Evolutionary conservation across 192 early-diverging fungal species (phyloP).

Genomic region (Coemansia sp.): DNA sequence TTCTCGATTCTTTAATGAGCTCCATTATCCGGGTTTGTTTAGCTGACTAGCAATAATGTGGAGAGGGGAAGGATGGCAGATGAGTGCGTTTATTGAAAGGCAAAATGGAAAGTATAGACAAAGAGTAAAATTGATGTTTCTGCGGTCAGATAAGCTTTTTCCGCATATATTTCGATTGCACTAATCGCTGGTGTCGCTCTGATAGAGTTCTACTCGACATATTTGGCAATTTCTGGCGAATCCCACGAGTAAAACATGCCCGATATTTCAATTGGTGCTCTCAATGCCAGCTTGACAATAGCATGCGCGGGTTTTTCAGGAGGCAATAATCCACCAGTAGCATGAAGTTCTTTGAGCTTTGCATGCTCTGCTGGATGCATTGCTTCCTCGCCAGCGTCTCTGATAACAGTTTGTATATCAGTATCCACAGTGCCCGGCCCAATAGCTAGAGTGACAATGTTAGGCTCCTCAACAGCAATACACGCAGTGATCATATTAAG

Average conservation of each 20-base stretch:
- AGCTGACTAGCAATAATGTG: slow-evolving; percentile 5
- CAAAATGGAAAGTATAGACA: not conserved
- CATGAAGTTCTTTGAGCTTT: slow-evolving; percentile 59
- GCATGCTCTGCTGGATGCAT: slow-evolving; percentile 61
- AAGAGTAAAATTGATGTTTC: not conserved
- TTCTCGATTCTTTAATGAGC: not conserved
- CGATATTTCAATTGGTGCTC: slow-evolving; percentile 58
- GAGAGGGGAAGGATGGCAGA: not conserved
- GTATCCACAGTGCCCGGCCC: slow-evolving; percentile 89
- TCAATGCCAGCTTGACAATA: slow-evolving; percentile 68
- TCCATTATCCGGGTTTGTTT: not conserved
- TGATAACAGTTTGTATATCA: slow-evolving; percentile 76
- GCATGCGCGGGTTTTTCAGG: slow-evolving; percentile 67
- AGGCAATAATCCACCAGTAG: slow-evolving; percentile 57
- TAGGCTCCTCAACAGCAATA: slow-evolving; percentile 73
- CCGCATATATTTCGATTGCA: too few relatives aligned
- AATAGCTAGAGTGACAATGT: slow-evolving; percentile 65
- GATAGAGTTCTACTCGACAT: not conserved
- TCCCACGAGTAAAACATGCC: slow-evolving; percentile 75
- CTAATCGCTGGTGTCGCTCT: too few relatives aligned
- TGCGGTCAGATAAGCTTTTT: not conserved
- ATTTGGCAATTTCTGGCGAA: slow-evolving; percentile 43
- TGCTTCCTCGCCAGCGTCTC: slow-evolving; percentile 44
- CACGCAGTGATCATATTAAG: slow-evolving; percentile 70
- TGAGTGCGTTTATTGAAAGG: not conserved